Percentiles rank a stretch among this genome's conserved stretches.
Conservation (phyloP, 139 green algal species). For the Micractinium conductrix region DNA sequence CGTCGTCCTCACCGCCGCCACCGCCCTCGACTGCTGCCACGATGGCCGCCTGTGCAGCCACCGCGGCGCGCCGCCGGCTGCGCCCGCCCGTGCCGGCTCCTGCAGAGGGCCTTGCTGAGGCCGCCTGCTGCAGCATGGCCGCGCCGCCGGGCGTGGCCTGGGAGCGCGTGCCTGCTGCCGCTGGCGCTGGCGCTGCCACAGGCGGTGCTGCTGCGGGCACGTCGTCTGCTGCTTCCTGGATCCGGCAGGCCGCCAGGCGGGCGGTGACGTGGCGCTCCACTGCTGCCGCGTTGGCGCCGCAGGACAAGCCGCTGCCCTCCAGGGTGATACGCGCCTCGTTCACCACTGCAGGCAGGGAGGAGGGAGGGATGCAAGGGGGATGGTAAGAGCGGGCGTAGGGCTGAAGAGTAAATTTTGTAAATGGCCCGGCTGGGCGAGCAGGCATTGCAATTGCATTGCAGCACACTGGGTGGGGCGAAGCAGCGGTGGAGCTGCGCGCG, state of each 20-base stretch:
- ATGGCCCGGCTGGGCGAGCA: no score
- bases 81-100: neutral
- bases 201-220: neutral
- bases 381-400: neutral
- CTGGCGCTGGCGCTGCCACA: neutral
- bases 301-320: neutral
- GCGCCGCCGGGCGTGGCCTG: no score
- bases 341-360: neutral
- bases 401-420: neutral
- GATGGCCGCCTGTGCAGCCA: slow-evolving; percentile 6
- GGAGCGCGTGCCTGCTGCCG: neutral
- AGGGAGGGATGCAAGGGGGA: neutral
- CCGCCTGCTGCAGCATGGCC: neutral
- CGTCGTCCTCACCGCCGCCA: neutral
- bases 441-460: neutral
- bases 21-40: neutral
- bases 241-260: neutral
- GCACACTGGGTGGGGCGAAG: neutral
- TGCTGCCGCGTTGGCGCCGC: neutral
- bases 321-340: neutral
- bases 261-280: neutral
- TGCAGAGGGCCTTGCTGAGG: neutral
- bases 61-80: neutral
- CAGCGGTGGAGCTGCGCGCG: neutral
- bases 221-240: neutral